Evolutionary conservation across 306 rosid species (phyloP), one percentile per base, ranked within the genome.

Genomic region (Ceratonia siliqua): DNA sequence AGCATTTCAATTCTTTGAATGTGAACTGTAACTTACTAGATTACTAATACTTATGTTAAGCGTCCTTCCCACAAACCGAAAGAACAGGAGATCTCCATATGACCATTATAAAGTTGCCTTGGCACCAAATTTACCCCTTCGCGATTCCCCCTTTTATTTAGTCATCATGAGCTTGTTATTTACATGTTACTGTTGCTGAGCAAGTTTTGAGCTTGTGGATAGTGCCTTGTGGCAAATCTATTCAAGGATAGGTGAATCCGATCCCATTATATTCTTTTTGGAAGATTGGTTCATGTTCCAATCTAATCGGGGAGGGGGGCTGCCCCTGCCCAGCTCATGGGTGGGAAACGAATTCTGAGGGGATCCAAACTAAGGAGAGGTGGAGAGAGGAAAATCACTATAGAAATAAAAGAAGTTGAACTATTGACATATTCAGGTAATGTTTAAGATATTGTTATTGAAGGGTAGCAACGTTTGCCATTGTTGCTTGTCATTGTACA

Each of bases 1-100:
- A 77, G 87, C 86, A 78, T 82, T 84, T 86, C 83, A 83, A 87
- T 89, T 91, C 89, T 87, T 91, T 87, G 84, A 76, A 82, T 87
- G 85, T 76, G 78, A 82, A 79, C 84, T 85, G 92, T 84, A 84
- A 89, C 92, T 83, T 81, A 74, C 83, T 82, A 81, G 84, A 82
- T 79, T 76, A 88, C 89, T 85, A 82, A 81, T 91, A 82, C 87
- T 83, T 82, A 76, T 87, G 83, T 85, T 78, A 81, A 82, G 87
- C 89, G 82, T 81, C 74, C 59, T 57, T 79, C 81, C 75, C 66
- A 76, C 79, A 79, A 82, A 73, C 62, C 18, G 27, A 54, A 36
- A 68, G 76, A 78, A 80, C 84, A 81, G 73, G 62, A 56, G 53
- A 69, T 72, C 84, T 38, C 61, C 72, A 72, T 81, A 67, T 70